Evolutionary conservation across 1,284 basidiomycete species (phyloP).

Genomic region (Fomitiporia mediterranea): DNA sequence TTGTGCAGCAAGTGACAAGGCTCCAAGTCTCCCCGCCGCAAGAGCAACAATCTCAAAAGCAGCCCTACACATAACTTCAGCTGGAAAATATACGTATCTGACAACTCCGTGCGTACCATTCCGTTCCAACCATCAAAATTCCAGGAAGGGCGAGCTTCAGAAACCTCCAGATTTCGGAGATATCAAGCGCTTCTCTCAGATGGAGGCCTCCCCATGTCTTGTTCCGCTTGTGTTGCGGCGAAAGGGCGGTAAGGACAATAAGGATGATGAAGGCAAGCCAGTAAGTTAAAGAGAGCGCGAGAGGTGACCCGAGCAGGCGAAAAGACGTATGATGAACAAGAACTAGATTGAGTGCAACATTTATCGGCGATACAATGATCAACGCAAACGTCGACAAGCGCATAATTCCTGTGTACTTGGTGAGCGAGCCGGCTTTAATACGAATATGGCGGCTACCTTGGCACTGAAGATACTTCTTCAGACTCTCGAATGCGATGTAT

Average conservation of each 20-base stretch:
- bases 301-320: slow-evolving; percentile 57
- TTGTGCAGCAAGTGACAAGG: slow-evolving; percentile 66
- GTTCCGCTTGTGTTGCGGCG: slow-evolving; percentile 49
- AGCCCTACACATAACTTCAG: slow-evolving; percentile 42
- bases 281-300: slow-evolving; percentile 64
- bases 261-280: slow-evolving; percentile 62
- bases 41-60: slow-evolving; percentile 78
- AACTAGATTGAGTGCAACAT: slow-evolving; percentile 52
- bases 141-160: slow-evolving; percentile 65
- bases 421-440: not conserved
- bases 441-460: slow-evolving; percentile 46
- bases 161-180: slow-evolving; percentile 47
- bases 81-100: not conserved
- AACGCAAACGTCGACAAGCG: slow-evolving; percentile 61
- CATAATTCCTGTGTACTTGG: slow-evolving; percentile 55
- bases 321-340: slow-evolving; percentile 58
- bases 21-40: slow-evolving; percentile 65
- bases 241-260: slow-evolving; percentile 42
- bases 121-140: slow-evolving; percentile 73
- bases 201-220: slow-evolving; percentile 63
- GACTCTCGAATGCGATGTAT: slow-evolving; percentile 69
- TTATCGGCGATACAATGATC: slow-evolving; percentile 55
- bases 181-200: slow-evolving; percentile 41
- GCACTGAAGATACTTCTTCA: slow-evolving; percentile 77
- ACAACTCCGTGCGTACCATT: slow-evolving; percentile 50